A percentile compares a stretch with the other conserved stretches of the same genome.
These are phyloP conservation scores for Ilyonectria mors-panacis DNA, from an alignment of 2,329 filamentous ascomycete species.

Conservation along the genomic window DNA sequence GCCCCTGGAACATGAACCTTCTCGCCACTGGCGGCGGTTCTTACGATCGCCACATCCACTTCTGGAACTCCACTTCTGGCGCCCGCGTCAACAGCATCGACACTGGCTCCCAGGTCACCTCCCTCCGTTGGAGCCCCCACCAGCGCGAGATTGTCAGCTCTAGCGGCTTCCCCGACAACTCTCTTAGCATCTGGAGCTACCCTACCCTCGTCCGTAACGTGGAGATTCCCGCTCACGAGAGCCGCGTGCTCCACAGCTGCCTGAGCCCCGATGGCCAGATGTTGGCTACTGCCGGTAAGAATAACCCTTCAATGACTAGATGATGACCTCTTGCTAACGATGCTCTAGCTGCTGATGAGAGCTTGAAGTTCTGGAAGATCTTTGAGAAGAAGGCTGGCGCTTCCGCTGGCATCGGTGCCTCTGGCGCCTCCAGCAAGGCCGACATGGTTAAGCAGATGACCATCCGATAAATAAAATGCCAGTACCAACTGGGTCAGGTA, in stretches of 20 bases:
- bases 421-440: conserved; percentile 82
- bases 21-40: conserved; percentile 96
- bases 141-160: conserved; percentile 99
- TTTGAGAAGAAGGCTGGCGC: conserved; percentile 97
- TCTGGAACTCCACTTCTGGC: conserved; percentile 99
- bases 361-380: conserved; percentile 99
- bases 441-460: conserved; percentile 97
- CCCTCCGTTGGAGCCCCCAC: conserved; percentile 94
- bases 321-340: conserved; percentile 26
- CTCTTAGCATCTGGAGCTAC: conserved; percentile 99
- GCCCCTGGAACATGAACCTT: conserved; percentile 98
- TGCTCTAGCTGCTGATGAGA: conserved; percentile 86
- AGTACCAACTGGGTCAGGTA: conserved; percentile 57
- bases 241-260: conserved; percentile 94
- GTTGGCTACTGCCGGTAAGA: conserved; percentile 89
- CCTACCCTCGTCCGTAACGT: conserved; percentile 96
- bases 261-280: conserved; percentile 98
- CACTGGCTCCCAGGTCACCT: conserved; percentile 97
- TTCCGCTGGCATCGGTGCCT: conserved; percentile 73
- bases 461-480: conserved; percentile 76
- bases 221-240: conserved; percentile 98
- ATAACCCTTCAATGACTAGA: no score
- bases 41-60: conserved; percentile 98
- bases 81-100: conserved; percentile 99
- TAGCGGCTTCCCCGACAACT: conserved; percentile 99